Evolutionary conservation across 202 grass and related monocot genomes (phyloP), one percentile per base, ranked within the genome.

Genomic region (Setaria viridis): DNA sequence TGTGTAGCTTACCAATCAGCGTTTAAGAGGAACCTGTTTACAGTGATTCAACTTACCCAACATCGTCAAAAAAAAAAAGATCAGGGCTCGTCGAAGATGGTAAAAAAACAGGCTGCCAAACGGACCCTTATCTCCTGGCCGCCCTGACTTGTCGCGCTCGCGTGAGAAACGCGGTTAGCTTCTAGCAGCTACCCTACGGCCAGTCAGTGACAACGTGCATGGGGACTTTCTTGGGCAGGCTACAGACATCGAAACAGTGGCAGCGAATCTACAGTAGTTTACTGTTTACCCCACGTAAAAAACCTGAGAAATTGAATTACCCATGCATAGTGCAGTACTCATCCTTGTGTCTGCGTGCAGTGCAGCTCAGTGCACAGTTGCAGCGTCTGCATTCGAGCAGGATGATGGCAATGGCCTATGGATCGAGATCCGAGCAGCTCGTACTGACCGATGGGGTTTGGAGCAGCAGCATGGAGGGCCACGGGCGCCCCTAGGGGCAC

Each of bases 221-320:
- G 50, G 32, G 50, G 30, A 55, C 50, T 75, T 37, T 75, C 53
- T 11, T 5, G 11, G 73, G 73, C 73, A 58, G 73, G 73, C 73
- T 76, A 76, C 73, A 58, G 53, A 58, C 51, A 58, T 21, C 73
- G 73, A 76, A 76, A 76, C 51, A 25, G 12, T 17, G 64, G 64
- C 30, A 67, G 64, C 33, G 63, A 63, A 63, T 63, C 63, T 66
- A 66, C 14, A 66, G 29, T 37, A 37, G 1, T 66, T 66, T 66
- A 37, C 32, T 66, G 63, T 37, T 66, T 66, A 66, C 34, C 64
- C 30, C 7, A 16, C 62, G 5, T 19, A 67, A 66, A 63, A 39
- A 67, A 17, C 59, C 32, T 29, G 2, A 60, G 11, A 59, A 60
- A 25, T 33, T 32, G 25, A 62, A 32, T 12, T 3, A 12, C 25